Evolutionary conservation across 1,284 basidiomycete genomes (phyloP).

Genomic region (Pterulicium gracile): DNA sequence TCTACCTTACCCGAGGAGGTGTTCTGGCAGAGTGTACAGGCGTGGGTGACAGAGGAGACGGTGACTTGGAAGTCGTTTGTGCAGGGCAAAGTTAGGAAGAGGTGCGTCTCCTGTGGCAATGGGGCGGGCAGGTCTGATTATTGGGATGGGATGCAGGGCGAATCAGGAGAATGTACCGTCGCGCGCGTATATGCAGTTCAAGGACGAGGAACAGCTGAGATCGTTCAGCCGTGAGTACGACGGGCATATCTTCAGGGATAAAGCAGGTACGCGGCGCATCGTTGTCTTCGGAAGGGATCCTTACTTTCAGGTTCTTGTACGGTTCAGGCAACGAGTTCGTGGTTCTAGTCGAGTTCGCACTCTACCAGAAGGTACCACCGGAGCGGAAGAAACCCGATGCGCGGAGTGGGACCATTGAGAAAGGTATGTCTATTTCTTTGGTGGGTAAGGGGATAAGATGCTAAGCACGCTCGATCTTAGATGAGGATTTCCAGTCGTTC

Average conservation of each 20-base stretch:
- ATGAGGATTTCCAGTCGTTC: slow-evolving; percentile 77
- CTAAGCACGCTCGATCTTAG: slow-evolving; percentile 25
- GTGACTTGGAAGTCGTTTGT: slow-evolving; percentile 58
- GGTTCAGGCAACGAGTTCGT: slow-evolving; percentile 72
- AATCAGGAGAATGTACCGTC: slow-evolving; percentile 79
- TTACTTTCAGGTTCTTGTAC: not conserved
- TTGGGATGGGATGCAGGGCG: too few species aligned
- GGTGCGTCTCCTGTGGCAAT: too few species aligned
- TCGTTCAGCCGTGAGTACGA: slow-evolving; percentile 81
- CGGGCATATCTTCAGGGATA: slow-evolving; percentile 87
- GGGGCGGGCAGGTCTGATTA: not conserved
- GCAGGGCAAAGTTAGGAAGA: slow-evolving; percentile 62
- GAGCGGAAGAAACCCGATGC: slow-evolving; percentile 67
- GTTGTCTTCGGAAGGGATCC: slow-evolving; percentile 1
- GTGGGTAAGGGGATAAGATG: not conserved
- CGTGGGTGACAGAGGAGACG: slow-evolving; percentile 76
- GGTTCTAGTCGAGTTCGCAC: slow-evolving; percentile 90
- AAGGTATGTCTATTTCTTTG: slow-evolving; percentile 31
- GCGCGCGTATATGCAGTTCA: slow-evolving; percentile 90
- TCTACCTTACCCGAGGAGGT: slow-evolving; percentile 86
- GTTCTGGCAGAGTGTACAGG: slow-evolving; percentile 86
- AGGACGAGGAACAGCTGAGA: slow-evolving; percentile 58
- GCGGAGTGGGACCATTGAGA: slow-evolving; percentile 67
- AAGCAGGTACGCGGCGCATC: slow-evolving; percentile 53
- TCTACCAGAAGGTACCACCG: slow-evolving; percentile 76